Evolutionary conservation across 2,329 filamentous ascomycete genomes (phyloP), one percentile per base, ranked within the genome.

Genomic region (Claviceps purpurea): DNA sequence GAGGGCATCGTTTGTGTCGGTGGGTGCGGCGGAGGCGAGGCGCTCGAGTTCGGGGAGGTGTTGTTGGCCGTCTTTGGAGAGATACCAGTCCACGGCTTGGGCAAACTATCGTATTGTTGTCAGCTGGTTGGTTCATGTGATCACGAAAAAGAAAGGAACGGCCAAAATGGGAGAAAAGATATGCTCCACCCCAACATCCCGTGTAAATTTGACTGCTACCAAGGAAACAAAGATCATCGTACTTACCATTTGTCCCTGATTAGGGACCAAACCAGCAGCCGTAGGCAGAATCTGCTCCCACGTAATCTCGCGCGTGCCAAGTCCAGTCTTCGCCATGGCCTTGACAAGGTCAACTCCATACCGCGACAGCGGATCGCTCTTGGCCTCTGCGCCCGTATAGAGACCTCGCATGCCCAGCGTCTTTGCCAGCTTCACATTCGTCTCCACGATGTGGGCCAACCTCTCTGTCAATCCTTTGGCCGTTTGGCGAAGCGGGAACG

Each of bases 41-140:
- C 69, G 69, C 57, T 83, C 75, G 51, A 90, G 74, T 44, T 81
- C 77, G 0, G 77, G 70, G 0, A 85, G 65, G 59, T 88, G 72
- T 13, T 69, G 58, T 51, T 71, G 66, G 58, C 79, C 77, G 37
- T 76, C 67, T 2, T 75, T 69, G 0, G 78, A 76, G 5, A 89
- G 73, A 62, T 85, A 89, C 68, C 79, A 89, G 62, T 89, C 85
- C 18, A 89, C 71, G 2, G 84, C 74, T 68, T 87, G 83, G 1
- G 83, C 79, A 62, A 89, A 88, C 74, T 82, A 55, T 22, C 20
- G 1, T 42, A 4, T 4, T 18, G 13, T 20, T 42, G 14, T 40
- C 14, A 11, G n/a, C 45, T 5, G 18, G n/a, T 45, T 5, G n/a
- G 5, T 37, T 24, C 7, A 22, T 18, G 1, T 18, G 18, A 18